Evolutionary conservation across 768 basidiomycete genomes (phyloP), one percentile per base, ranked within the genome.

Genomic region (Pleurotus tuber-regium): DNA sequence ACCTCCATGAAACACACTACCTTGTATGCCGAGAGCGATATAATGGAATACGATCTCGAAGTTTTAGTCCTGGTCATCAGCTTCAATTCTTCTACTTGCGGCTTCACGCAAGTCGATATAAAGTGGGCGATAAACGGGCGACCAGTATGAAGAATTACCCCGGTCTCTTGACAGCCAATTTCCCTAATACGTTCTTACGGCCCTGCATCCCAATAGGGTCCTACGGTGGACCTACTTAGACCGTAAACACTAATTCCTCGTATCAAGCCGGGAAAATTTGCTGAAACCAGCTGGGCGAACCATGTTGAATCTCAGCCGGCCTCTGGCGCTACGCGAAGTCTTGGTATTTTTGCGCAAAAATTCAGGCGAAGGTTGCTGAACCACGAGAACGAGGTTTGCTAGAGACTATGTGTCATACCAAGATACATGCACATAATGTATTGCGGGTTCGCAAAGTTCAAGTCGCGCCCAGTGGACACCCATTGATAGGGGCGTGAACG

Each of bases 121-220:
- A 40, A 51, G 11, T 60, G n/a, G 33, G 40, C 18, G 54, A 55
- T 7, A 60, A 58, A 26, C 58, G 59, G 59, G 41, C 35, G 7
- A 29, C 55, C 7, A 48, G 57, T 18, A 41, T 53, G 25, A 23
- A 28, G n/a, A 54, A 57, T 3, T 58, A 60, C 35, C 35, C 55
- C 11, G 59, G 57, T 6, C n/a, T 60, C 35, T 50, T 52, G 31
- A 44, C 41, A 18, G 42, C 35, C 7, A 46, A 43, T 4, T 59
- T 43, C 26, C 58, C 58, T 4, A 59, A 59, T 31, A 49, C 57
- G 58, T 57, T 59, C 48, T 59, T 54, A n/a, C 40, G 35, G 50
- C 5, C 55, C 41, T 38, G 59, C 53, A 9, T 51, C 57, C 24
- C n/a, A n/a, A n/a, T 54, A 58, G 9, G 57, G 51, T n/a, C 59